These are phyloP conservation scores for Brettanomyces bruxellensis DNA, from an alignment of 805 yeast genomes.

Conservation along the genomic window DNA sequence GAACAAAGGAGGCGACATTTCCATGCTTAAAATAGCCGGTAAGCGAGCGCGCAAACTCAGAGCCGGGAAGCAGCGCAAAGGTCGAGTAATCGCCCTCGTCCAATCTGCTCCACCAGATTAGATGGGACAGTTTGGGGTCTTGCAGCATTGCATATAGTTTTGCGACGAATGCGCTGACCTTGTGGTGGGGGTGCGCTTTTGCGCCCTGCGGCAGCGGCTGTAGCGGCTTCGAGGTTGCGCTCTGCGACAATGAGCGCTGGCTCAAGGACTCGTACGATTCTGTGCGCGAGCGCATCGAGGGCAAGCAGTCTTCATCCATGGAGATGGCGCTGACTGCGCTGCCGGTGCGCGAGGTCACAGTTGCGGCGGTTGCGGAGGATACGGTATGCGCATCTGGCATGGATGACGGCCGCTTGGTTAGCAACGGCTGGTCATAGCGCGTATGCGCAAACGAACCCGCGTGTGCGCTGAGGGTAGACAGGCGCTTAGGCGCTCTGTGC, in stretches of 20 bases:
- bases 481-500: background rate
- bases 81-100: too few species aligned
- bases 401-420: background rate
- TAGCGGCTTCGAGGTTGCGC: too few species aligned
- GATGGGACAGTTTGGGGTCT: constrained; percentile 40
- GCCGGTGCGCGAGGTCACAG: background rate
- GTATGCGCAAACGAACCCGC: background rate
- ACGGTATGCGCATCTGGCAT: background rate
- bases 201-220: background rate
- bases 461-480: background rate
- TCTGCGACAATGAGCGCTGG: too few species aligned
- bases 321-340: background rate
- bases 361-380: background rate
- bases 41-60: too few species aligned
- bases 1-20: too few species aligned
- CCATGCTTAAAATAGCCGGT: too few species aligned
- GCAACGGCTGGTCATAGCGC: background rate
- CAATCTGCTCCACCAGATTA: constrained; percentile 58
- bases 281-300: too few species aligned
- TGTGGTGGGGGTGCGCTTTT: constrained; percentile 13
- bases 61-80: too few species aligned
- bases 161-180: constrained; percentile 55
- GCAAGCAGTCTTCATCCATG: background rate
- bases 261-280: too few species aligned
- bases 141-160: constrained; percentile 56